Conservation (phyloP, 2,329 filamentous ascomycete species). For the Ophioceras dolichostomum region DNA sequence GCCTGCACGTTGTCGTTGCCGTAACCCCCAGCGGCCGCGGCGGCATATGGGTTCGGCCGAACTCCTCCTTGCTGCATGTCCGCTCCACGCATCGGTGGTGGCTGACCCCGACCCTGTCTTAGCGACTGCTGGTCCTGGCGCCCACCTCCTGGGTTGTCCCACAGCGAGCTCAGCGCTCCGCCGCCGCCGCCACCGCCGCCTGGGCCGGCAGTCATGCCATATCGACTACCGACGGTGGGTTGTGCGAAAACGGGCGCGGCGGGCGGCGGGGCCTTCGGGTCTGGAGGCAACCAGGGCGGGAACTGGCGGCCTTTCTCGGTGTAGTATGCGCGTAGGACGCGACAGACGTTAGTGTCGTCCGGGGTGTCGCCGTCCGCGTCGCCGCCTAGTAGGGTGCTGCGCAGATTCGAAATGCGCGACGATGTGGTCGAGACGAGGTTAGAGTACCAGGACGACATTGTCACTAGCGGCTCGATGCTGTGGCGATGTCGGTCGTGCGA, state of each 20-base stretch:
- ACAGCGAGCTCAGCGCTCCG: constrained; percentile 40
- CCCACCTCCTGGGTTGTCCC: constrained; percentile 37
- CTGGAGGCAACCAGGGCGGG: constrained; percentile 78
- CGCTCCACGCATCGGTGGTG: constrained; percentile 14
- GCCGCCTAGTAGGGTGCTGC: constrained; percentile 55
- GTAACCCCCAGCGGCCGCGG: constrained; percentile 7
- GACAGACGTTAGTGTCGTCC: constrained; percentile 90
- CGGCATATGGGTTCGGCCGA: constrained; percentile 20
- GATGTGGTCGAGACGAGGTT: constrained; percentile 55
- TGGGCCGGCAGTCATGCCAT: constrained; percentile 22
- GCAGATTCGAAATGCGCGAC: constrained; percentile 51
- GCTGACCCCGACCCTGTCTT: constrained; percentile 26
- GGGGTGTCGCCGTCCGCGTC: constrained; percentile 62
- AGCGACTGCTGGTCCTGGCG: constrained; percentile 30
- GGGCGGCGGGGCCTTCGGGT: constrained; percentile 62
- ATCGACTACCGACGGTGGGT: constrained; percentile 37
- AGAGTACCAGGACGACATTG: constrained; percentile 73
- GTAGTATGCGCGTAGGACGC: constrained; percentile 88
- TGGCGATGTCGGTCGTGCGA: too few relatives aligned
- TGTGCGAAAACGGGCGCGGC: constrained; percentile 39
- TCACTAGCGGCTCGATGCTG: too few relatives aligned
- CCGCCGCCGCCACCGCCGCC: constrained; percentile 10
- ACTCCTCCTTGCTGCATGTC: constrained; percentile 14
- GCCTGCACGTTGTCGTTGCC: constrained; percentile 27
- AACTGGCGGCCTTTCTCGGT: constrained; percentile 71